Evolutionary conservation across 148 eudicot genomes (phyloP).

Genomic region (Beta vulgaris): DNA sequence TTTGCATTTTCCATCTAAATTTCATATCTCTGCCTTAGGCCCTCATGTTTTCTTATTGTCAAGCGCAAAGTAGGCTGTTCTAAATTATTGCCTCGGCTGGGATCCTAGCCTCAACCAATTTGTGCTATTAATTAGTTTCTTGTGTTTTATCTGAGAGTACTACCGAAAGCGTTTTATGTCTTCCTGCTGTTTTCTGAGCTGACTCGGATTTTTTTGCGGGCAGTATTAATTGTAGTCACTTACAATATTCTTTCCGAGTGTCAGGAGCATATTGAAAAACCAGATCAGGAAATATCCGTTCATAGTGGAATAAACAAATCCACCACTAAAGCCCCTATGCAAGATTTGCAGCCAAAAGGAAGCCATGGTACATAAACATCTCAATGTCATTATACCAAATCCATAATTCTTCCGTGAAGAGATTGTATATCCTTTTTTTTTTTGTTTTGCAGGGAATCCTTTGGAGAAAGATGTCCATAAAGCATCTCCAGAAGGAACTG

Average conservation of each 20-base stretch:
- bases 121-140: neutral
- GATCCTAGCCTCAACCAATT: neutral
- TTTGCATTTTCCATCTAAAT: too few species aligned
- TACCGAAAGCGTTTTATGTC: neutral
- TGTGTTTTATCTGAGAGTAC: neutral
- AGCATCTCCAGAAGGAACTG: slow-evolving; percentile 30
- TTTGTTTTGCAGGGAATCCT: slow-evolving; percentile 38
- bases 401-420: neutral
- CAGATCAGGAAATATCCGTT: slow-evolving; percentile 22
- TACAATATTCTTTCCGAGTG: neutral
- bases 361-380: slow-evolving; percentile 24
- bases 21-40: neutral
- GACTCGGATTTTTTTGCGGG: neutral
- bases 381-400: neutral
- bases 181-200: neutral
- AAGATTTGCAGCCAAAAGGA: slow-evolving; percentile 17
- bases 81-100: neutral
- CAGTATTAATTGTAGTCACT: neutral
- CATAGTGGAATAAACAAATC: slow-evolving; percentile 36
- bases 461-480: slow-evolving; percentile 31
- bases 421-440: slow-evolving; percentile 1
- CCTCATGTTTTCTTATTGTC: neutral
- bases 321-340: slow-evolving; percentile 31
- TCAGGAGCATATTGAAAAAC: slow-evolving; percentile 38
- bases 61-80: neutral